Evolutionary conservation across 2,329 filamentous ascomycete genomes (phyloP).

Genomic region (Clonostachys chloroleuca): DNA sequence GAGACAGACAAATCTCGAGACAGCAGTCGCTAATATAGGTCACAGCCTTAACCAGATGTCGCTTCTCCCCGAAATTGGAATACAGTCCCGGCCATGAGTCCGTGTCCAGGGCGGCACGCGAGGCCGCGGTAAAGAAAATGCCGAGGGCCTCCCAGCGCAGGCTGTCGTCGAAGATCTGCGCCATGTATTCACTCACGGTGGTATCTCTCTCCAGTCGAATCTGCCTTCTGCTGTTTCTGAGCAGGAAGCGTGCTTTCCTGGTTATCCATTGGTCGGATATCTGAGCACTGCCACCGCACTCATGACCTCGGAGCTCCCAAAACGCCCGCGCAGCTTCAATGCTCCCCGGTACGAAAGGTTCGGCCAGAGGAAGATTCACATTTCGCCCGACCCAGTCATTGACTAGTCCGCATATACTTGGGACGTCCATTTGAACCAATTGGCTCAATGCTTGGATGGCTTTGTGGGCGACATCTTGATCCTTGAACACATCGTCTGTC

Average conservation of each 20-base stretch:
- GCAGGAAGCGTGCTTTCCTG: not conserved
- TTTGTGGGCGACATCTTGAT: not conserved
- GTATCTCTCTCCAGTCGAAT: conserved; percentile 1
- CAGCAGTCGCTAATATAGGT: conserved; percentile 9
- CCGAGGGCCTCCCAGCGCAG: conserved; percentile 15
- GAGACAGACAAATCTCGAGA: conserved; percentile 12
- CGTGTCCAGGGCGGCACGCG: conserved; percentile 7
- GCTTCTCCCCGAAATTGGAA: conserved; percentile 6
- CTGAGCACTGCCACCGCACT: not conserved
- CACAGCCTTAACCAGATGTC: conserved; percentile 8
- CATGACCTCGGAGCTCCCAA: conserved; percentile 1
- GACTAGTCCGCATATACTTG: not conserved
- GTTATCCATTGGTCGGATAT: no score
- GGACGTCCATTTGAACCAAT: not conserved
- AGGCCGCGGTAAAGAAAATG: conserved; percentile 13
- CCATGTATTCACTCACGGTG: not conserved
- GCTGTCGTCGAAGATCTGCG: not conserved
- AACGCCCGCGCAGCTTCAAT: not conserved
- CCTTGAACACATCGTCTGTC: not conserved
- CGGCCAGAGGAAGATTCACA: not conserved
- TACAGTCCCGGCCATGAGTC: conserved; percentile 6
- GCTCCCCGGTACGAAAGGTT: not conserved
- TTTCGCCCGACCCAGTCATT: not conserved
- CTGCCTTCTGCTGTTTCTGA: not conserved
- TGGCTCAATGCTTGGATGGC: not conserved